Conservation (phyloP, 257 asterid genomes). For the Jasminum sambac region DNA sequence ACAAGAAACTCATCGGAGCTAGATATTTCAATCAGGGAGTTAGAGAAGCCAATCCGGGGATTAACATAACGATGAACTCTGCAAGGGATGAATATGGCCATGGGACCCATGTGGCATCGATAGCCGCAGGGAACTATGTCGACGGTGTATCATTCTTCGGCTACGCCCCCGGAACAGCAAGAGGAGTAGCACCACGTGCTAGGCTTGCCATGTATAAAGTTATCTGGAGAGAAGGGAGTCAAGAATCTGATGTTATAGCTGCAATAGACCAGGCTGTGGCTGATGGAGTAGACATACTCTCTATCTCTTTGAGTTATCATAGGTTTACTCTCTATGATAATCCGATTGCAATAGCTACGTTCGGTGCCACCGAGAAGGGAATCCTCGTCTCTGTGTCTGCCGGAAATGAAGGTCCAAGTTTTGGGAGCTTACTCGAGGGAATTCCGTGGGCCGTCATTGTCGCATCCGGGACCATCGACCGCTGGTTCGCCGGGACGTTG, state of each 20-base stretch:
- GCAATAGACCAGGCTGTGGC: slow-evolving; percentile 14
- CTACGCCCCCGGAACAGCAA: slow-evolving; percentile 3
- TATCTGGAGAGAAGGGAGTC: slow-evolving; percentile 1
- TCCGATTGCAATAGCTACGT: slow-evolving; percentile 15
- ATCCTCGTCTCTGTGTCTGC: slow-evolving; percentile 4
- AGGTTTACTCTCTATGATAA: background rate
- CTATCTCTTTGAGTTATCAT: slow-evolving; percentile 1
- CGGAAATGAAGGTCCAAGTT: slow-evolving; percentile 11
- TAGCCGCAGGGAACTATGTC: slow-evolving; percentile 11
- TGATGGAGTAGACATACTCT: slow-evolving; percentile 7
- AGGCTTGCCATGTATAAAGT: slow-evolving; percentile 4
- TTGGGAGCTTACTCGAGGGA: slow-evolving; percentile 5
- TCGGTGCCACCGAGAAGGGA: slow-evolving; percentile 18
- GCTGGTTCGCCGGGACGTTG: background rate
- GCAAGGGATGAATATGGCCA: slow-evolving; percentile 3
- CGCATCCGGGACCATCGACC: background rate
- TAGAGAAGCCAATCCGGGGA: background rate
- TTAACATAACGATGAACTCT: slow-evolving; percentile 3
- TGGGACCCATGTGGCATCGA: slow-evolving; percentile 8
- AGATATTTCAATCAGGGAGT: slow-evolving; percentile 4
- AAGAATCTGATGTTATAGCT: background rate
- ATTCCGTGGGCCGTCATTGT: slow-evolving; percentile 5
- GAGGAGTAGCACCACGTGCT: slow-evolving; percentile 8
- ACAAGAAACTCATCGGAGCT: background rate
- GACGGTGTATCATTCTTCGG: slow-evolving; percentile 9